Evolutionary conservation across 805 yeast genomes (phyloP), one percentile per base, ranked within the genome.

Genomic region (Yueomyces sp.): DNA sequence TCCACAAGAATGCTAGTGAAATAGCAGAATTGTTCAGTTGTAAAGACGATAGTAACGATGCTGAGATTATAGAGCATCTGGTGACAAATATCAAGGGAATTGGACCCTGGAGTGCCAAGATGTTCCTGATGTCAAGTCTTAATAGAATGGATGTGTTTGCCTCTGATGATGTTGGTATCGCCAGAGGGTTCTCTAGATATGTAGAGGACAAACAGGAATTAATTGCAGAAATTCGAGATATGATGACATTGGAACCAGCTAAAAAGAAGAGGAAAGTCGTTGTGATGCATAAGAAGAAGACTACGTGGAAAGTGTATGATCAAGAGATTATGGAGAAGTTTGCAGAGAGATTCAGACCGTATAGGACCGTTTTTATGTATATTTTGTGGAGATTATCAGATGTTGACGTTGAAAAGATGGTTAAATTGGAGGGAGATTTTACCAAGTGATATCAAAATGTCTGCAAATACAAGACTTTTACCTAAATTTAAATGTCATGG

Each of bases 21-120:
- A 55, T 64, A 2, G 52, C 56, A 1, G 62, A 60, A 1, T 63
- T 72, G 42, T 72, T 79, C 47, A 38, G 46, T 2, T 6, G 33
- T 6, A 5, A 9, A 7, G 45, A 49, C 3, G 45, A 44, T 0
- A 62, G 62, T 33, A 47, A 66, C 3, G 68, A 73, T 40, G 73
- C 72, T 2, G 76, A 65, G 27, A 62, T 81, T 12, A 54, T 71
- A 1, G 67, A 67, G 26, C 72, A 70, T 45, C 59, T 81, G 43
- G 70, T 73, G 0, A 57, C 57, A 28, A 52, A 55, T 43, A 64
- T 82, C 48, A 81, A 82, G 53, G 94, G 94, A 0, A 72, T 84
- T 19, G 94, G 92, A 0, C 70, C 71, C 2, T 88, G 97, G 97
- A 76, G 87, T 4, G 88, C 92, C 0, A 82, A 81, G 44, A 88